Evolutionary conservation across 139 green algal species (phyloP).

Genomic region (Coelastrella sp.): DNA sequence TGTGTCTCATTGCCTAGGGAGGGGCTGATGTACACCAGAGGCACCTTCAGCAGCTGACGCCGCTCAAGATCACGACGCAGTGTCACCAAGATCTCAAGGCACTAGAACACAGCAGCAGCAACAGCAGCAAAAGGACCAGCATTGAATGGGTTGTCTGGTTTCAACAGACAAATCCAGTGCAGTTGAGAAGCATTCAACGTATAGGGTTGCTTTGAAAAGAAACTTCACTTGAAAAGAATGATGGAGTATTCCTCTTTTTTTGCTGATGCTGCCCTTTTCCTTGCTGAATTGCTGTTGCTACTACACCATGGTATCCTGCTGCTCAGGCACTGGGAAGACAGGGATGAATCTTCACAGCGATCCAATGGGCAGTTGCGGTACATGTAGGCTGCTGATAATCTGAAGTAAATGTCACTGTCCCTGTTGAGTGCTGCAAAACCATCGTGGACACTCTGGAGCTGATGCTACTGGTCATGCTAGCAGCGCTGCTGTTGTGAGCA

Average conservation of each 20-base stretch:
- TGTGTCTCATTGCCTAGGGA: slow-evolving; percentile 38
- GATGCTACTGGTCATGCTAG: background rate
- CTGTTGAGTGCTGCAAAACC: background rate
- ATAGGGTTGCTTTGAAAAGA: too few relatives aligned
- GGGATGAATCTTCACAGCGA: too few relatives aligned
- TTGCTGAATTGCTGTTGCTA: background rate
- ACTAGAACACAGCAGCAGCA: slow-evolving; percentile 49
- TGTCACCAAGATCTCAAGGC: slow-evolving; percentile 71
- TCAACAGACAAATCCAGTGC: background rate
- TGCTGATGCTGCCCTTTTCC: too few relatives aligned
- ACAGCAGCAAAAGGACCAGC: background rate
- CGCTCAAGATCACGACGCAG: slow-evolving; percentile 70
- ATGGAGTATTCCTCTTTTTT: too few relatives aligned
- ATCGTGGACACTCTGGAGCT: background rate
- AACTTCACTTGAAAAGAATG: background rate
- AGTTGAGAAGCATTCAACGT: too few relatives aligned
- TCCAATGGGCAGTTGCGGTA: too few relatives aligned
- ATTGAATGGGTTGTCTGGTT: background rate
- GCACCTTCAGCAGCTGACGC: slow-evolving; percentile 57
- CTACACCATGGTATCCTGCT: background rate
- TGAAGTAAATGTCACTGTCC: background rate
- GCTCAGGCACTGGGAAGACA: background rate
- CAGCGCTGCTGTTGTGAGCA: background rate
- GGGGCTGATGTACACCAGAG: slow-evolving; percentile 67
- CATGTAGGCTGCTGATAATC: background rate